phyloP scores from a whole-genome alignment of 768 basidiomycete species.

The Cystobasidium ongulense region DNA sequence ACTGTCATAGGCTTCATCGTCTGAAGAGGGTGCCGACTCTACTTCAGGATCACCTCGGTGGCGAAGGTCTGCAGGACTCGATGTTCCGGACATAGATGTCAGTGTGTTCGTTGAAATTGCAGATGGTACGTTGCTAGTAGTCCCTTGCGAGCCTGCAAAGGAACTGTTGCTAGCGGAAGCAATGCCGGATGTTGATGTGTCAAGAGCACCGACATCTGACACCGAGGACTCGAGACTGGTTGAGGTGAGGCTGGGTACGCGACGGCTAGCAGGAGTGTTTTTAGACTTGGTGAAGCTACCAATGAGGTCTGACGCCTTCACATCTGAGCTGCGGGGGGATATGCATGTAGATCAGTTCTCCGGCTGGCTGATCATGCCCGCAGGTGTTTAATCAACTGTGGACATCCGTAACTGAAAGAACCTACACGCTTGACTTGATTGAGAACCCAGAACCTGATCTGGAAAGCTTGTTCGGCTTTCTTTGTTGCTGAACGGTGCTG shows the following conservation, averaged over 20 bases:
- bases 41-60: not conserved
- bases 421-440: not conserved
- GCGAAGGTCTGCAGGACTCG: not conserved
- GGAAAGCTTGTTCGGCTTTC: not conserved
- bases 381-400: not conserved
- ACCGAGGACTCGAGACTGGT: not conserved
- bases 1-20: conserved; percentile 5
- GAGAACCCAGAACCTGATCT: not conserved
- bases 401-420: not conserved
- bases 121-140: not conserved
- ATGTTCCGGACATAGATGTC: not conserved
- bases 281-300: not conserved
- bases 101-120: not conserved
- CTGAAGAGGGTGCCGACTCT: not conserved
- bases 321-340: not conserved
- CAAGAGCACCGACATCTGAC: not conserved
- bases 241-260: conserved; percentile 5
- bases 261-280: not conserved
- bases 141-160: not conserved
- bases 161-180: not conserved
- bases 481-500: not conserved
- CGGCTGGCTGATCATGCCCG: too few relatives aligned
- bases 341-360: too few relatives aligned
- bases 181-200: not conserved
- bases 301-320: not conserved